These are phyloP conservation scores for Diaporthe humulicola DNA, from an alignment of 2,329 filamentous ascomycete genomes.

Conservation along the genomic window DNA sequence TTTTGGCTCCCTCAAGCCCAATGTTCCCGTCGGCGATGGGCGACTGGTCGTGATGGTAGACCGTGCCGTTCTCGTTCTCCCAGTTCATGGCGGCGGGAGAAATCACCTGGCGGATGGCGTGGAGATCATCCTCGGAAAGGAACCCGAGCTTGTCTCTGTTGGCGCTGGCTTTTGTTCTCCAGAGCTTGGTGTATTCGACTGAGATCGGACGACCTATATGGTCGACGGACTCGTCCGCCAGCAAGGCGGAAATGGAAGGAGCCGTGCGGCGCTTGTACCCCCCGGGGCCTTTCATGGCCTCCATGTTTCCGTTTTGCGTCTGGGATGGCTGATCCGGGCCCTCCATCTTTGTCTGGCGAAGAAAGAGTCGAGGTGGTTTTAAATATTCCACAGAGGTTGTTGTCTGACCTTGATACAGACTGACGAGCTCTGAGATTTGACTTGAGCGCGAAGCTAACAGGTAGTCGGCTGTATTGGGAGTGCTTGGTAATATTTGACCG, in stretches of 20 bases:
- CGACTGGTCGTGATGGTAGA: background rate
- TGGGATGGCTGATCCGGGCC: background rate
- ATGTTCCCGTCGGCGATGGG: background rate
- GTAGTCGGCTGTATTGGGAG: background rate
- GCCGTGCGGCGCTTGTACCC: background rate
- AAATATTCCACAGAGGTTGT: background rate
- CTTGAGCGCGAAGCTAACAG: background rate
- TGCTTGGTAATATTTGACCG: background rate
- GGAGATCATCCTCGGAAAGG: background rate
- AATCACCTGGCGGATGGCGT: background rate
- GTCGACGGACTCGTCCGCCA: background rate
- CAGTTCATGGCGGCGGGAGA: background rate
- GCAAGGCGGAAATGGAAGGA: background rate
- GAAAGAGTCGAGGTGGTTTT: background rate
- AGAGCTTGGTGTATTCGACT: background rate
- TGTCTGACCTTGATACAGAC: background rate
- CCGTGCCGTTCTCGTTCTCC: background rate
- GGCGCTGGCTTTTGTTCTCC: background rate
- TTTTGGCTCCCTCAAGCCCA: background rate
- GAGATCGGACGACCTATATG: background rate
- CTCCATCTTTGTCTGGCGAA: background rate
- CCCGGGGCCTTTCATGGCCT: background rate
- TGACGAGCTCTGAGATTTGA: background rate
- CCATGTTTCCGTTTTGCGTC: too few relatives aligned
- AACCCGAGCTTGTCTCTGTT: fast-evolving